phyloP scores from a whole-genome alignment of 2,329 filamentous ascomycete species.

The Pseudocercospora eumusae region DNA sequence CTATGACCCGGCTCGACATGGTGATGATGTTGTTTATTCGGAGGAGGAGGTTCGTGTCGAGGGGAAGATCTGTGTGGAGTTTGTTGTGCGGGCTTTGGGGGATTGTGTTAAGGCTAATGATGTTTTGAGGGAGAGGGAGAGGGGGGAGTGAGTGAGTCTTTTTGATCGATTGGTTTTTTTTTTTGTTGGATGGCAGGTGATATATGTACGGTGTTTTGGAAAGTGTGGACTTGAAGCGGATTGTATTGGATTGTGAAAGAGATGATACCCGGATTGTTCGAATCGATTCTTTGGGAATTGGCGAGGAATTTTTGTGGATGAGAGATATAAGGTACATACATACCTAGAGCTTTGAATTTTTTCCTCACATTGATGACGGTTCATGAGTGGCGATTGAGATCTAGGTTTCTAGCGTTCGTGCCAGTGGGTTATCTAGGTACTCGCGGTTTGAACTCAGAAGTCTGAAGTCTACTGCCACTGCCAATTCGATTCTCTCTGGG shows the following conservation, averaged over 20 bases:
- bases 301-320: too few relatives aligned
- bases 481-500: too few relatives aligned
- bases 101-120: constrained; percentile 26
- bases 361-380: too few relatives aligned
- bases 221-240: background rate
- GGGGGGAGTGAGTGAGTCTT: background rate
- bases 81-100: constrained; percentile 30
- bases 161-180: background rate
- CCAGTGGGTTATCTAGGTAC: too few relatives aligned
- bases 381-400: too few relatives aligned
- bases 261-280: background rate
- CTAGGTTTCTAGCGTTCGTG: too few relatives aligned
- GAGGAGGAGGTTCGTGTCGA: constrained; percentile 12
- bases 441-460: too few relatives aligned
- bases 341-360: too few relatives aligned
- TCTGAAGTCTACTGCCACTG: too few relatives aligned
- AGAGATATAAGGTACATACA: too few relatives aligned
- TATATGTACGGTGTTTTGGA: background rate
- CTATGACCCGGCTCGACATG: constrained; percentile 26
- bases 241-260: background rate
- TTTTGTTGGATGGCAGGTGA: background rate
- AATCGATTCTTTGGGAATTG: too few relatives aligned
- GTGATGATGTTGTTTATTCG: constrained; percentile 25
- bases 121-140: constrained; percentile 5
- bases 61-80: constrained; percentile 22